Conservation (phyloP, 2,329 filamentous ascomycete species). For the Beauveria caledonica region DNA sequence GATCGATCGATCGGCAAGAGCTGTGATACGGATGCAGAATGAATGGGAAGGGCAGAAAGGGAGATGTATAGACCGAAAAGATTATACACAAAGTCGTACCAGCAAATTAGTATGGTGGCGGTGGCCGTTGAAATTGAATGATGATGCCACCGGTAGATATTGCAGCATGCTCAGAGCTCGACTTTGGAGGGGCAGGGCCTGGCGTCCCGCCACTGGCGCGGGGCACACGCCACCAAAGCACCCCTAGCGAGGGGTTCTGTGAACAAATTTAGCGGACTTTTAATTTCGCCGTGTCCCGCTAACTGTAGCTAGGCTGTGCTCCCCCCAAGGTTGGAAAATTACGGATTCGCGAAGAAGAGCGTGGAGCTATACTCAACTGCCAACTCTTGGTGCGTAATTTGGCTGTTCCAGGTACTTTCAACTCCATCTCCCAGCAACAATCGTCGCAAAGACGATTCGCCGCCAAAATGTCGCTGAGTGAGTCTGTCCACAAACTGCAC, state of each 20-base stretch:
- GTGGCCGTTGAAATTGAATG: not conserved
- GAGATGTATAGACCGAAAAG: not conserved
- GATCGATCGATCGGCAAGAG: not conserved
- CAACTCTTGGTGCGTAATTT: conserved; percentile 4
- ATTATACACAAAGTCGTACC: not conserved
- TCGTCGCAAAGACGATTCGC: conserved; percentile 9
- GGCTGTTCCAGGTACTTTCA: conserved; percentile 5
- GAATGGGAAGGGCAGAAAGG: not conserved
- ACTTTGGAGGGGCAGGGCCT: conserved; percentile 3
- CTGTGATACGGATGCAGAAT: not conserved
- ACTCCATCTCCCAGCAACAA: not conserved
- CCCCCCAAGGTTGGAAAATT: conserved; percentile 18
- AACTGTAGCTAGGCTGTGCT: conserved; percentile 10
- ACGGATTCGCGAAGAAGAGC: conserved; percentile 11
- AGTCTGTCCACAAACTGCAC: conserved; percentile 6
- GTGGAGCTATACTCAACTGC: conserved; percentile 10
- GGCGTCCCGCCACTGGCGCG: conserved; percentile 6
- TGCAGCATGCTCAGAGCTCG: not conserved
- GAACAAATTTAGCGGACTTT: conserved; percentile 10
- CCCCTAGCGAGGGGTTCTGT: conserved; percentile 6
- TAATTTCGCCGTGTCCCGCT: conserved; percentile 11
- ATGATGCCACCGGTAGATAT: not conserved
- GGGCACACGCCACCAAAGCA: conserved; percentile 6
- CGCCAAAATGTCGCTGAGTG: conserved; percentile 19
- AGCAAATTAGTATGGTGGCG: not conserved